Base-by-base conservation (phyloP, 1,139 yeast genomes). In the Saccharomyces uvarum region DNA sequence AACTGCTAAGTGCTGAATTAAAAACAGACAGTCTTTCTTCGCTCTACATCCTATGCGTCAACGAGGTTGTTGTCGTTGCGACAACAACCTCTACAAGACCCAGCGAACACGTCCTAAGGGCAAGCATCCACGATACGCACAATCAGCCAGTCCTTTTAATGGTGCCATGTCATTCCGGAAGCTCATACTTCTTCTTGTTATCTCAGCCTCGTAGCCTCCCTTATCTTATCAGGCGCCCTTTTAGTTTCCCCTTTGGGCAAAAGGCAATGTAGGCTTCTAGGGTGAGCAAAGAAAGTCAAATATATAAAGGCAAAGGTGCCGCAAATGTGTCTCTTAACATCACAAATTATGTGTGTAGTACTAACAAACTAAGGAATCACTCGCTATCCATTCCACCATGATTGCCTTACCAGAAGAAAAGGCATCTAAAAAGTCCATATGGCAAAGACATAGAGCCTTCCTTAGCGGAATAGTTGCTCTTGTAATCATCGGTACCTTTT, bases 231-330 rank as follows among this genome's bases (percentile, higher is more conserved):
- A 19, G 19, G 24, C 44, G 44, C 21, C 44, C 44, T 38, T 38
- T 38, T 16, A 38, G n/a, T 38, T 38, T 38, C 44, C 44, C 44
- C 44, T 38, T 38, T 38, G 44, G 44, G 44, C 44, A 11, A 38
- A 38, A 38, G 21, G 19, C 44, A 19, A 19, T 38, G 19, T 21
- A 19, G 44, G 24, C 13, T 38, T 38, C 26, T n/a, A 38, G 11
- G 24, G 44, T 38, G 26, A 26, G 44, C 24, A n/a, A 38, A 38
- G 24, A 38, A 38, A 33, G 42, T 33, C 14, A 16, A 19, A 38
- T 13, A 38, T 38, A 38, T 38, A 38, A 38, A 38, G 19, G 24
- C 11, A 38, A 38, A 13, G 24, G 24, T 19, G 19, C 44, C 44
- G n/a, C 44, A 38, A 38, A 16, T 19, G 24, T 11, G 44, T 38